Evolutionary conservation across 2,329 filamentous ascomycete species (phyloP), one percentile per base, ranked within the genome.

Genomic region (Hymenoscyphus albidus): DNA sequence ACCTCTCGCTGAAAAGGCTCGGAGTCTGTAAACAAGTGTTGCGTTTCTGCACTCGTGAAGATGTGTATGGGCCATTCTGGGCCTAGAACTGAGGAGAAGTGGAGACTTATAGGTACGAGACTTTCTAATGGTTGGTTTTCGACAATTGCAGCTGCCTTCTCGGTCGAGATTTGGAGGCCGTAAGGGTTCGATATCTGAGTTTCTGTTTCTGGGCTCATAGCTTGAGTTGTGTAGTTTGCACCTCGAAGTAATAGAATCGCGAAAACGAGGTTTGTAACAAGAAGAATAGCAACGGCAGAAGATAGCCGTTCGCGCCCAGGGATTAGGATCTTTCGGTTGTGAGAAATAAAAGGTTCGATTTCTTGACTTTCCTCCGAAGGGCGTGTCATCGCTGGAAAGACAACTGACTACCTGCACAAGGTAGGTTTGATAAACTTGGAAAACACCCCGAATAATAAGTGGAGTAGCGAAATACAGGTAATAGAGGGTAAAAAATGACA

Each of bases 11-110:
- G 32, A 63, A 58, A 57, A 62, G 60, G 44, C 27, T 42, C 18
- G 2, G 60, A 62, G 3, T 27, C 51, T 7, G 44, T 27, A n/a
- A 62, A 57, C 5, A 40, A 31, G 3, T 18, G n/a, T 10, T 39
- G 38, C n/a, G 39, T 57, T 10, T 40, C 44, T 27, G 72, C 65
- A 2, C 73, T 71, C 0, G 78, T 79, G 66, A 75, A 77, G 42
- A 79, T 72, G 22, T 79, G 72, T 18, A 80, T 72, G 12, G 77
- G 77, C 78, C 78, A 80, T 16, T 68, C 66, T 32, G 78, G 77
- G 2, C 77, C 78, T 9, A 80, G 74, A 6, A 77, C 71, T 16
- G 70, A 64, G 32, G 72, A 67, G 65, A 74, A 77, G 64, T 77
- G 75, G 32, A 77, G 66, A 27, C 77, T 69, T 38, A 76, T 63